phyloP scores from a whole-genome alignment of 176 grass and related monocot species.

The Aegilops bicornis region DNA sequence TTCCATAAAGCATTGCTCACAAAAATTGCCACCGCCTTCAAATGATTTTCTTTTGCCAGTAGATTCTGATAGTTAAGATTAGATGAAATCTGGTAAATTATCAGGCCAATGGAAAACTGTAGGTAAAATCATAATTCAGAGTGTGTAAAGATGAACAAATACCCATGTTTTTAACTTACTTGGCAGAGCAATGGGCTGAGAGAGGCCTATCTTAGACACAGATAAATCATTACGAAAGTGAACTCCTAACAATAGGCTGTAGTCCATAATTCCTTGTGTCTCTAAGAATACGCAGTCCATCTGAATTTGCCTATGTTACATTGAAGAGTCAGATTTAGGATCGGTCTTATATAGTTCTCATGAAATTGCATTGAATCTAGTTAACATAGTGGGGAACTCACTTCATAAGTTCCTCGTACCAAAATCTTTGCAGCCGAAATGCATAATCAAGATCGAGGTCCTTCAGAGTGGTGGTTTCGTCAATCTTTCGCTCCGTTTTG shows the following conservation, averaged over 20 bases:
- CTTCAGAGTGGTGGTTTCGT: constrained; percentile 67
- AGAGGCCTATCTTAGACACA: constrained; percentile 38
- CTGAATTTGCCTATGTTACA: constrained; percentile 61
- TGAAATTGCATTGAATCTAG: background rate
- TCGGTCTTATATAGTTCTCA: background rate
- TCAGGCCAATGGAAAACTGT: background rate
- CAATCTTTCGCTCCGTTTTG: constrained; percentile 51
- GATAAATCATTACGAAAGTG: constrained; percentile 65
- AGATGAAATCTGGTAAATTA: constrained; percentile 19
- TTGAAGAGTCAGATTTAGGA: constrained; percentile 6
- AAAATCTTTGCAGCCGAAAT: constrained; percentile 58
- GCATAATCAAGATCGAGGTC: constrained; percentile 70
- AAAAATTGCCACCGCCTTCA: constrained; percentile 48
- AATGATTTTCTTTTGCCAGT: constrained; percentile 65
- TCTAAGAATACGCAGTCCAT: constrained; percentile 68
- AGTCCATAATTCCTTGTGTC: constrained; percentile 78
- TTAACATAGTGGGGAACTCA: constrained; percentile 36
- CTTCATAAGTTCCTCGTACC: constrained; percentile 60
- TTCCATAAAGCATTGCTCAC: constrained; percentile 51
- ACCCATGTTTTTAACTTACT: constrained; percentile 50
- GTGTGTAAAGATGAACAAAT: background rate
- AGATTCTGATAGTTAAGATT: constrained; percentile 39
- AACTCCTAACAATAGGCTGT: constrained; percentile 68
- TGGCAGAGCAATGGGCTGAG: constrained; percentile 41
- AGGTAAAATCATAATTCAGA: background rate